Evolutionary conservation across 169 alveolate species (phyloP).

Genomic region (Eimeria acervulina): DNA sequence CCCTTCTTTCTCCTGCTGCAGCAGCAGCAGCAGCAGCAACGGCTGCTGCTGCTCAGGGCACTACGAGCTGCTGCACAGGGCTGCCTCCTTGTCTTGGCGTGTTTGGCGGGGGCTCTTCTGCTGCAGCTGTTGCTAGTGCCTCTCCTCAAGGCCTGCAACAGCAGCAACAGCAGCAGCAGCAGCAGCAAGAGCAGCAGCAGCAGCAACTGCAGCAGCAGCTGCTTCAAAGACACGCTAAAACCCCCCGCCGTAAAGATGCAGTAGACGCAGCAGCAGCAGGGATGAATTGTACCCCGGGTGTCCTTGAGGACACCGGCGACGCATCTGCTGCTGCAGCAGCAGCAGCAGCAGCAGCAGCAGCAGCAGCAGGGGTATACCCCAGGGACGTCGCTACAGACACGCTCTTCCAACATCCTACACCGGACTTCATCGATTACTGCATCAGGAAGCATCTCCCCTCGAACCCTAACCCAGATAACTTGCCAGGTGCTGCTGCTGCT

Average conservation of each 20-base stretch:
- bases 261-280: constrained; percentile 40
- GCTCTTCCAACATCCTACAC: constrained; percentile 58
- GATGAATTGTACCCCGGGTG: neutral
- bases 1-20: neutral
- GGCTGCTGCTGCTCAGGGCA: neutral
- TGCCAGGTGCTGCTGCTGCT: too few relatives aligned
- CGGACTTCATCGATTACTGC: constrained; percentile 38
- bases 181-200: neutral
- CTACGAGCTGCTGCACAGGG: neutral
- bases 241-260: neutral
- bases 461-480: constrained; percentile 10
- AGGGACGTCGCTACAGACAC: constrained; percentile 7
- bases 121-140: neutral
- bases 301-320: too few relatives aligned
- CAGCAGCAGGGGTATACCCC: neutral
- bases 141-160: neutral
- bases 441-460: constrained; percentile 40
- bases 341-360: neutral
- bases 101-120: neutral
- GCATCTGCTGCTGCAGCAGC: neutral
- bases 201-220: neutral
- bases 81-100: neutral
- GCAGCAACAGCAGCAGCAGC: neutral
- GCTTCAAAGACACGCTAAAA: neutral
- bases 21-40: neutral